Evolutionary conservation across 257 asterid species (phyloP).

Genomic region (Solanum neorickii): DNA sequence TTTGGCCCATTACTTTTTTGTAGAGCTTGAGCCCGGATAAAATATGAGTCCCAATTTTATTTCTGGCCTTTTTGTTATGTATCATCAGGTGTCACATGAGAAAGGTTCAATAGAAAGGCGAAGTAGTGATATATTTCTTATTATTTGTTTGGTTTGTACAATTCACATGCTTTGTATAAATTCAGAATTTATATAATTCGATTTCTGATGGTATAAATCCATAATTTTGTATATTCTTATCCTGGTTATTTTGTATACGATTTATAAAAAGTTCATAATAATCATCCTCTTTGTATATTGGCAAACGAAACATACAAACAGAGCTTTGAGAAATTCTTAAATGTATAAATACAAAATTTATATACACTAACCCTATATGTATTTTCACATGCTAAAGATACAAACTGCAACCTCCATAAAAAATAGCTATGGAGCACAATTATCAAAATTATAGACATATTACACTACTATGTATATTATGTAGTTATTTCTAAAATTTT

Average conservation of each 20-base stretch:
- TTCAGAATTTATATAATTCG: no score
- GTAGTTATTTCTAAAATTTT: no score
- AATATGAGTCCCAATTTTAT: neutral
- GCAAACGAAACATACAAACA: neutral
- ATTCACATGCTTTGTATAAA: no score
- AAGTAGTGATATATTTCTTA: neutral
- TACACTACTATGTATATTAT: neutral
- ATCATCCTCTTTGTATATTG: no score
- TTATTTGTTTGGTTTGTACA: no score
- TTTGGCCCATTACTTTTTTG: neutral
- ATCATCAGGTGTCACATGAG: neutral
- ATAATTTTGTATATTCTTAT: no score
- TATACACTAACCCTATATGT: neutral
- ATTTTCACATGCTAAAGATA: neutral
- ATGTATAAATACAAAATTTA: no score
- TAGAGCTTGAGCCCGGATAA: neutral
- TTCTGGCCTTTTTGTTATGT: neutral
- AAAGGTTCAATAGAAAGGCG: neutral
- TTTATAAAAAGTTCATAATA: no score
- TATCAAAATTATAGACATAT: neutral
- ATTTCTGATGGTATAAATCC: no score
- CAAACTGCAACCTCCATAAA: neutral
- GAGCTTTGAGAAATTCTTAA: neutral
- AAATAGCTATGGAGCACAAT: neutral
- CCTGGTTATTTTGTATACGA: no score